Percentiles rank a stretch among this genome's conserved stretches.
These are phyloP conservation scores for Ulota crispa DNA, from an alignment of 225 moss, liverwort and hornwort species.

Conservation along the genomic window DNA sequence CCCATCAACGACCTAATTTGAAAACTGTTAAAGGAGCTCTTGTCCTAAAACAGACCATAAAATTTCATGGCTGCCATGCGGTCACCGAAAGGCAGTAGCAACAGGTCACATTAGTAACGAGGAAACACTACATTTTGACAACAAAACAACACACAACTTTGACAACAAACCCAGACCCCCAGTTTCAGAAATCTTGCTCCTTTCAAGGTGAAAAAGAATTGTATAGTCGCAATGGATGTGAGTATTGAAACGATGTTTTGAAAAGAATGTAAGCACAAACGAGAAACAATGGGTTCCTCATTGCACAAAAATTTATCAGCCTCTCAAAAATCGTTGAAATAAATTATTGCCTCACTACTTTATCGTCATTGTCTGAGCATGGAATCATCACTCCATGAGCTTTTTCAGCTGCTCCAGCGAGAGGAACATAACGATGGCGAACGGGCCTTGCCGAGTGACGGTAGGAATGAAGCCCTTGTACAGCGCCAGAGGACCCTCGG, in stretches of 20 bases:
- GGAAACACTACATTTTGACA: too few relatives aligned
- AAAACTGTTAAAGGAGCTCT: not conserved
- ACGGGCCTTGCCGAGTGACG: slow-evolving; percentile 72
- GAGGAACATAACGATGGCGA: slow-evolving; percentile 71
- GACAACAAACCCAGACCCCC: not conserved
- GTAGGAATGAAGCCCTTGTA: slow-evolving; percentile 86
- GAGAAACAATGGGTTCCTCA: not conserved
- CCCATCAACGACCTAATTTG: not conserved
- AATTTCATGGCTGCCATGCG: too few relatives aligned
- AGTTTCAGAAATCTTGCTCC: not conserved
- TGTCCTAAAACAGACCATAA: too few relatives aligned
- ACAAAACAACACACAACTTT: too few relatives aligned
- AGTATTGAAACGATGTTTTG: not conserved
- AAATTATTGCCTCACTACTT: not conserved
- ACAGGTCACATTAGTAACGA: too few relatives aligned
- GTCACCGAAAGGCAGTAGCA: too few relatives aligned
- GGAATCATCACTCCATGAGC: slow-evolving; percentile 29
- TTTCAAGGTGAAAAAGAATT: not conserved
- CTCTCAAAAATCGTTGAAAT: not conserved
- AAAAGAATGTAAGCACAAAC: not conserved
- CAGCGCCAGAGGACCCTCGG: slow-evolving; percentile 72
- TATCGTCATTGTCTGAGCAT: not conserved
- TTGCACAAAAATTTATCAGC: not conserved
- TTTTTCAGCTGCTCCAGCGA: slow-evolving; percentile 70
- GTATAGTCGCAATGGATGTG: not conserved